Evolutionary conservation across 1,284 basidiomycete species (phyloP), one percentile per base, ranked within the genome.

Genomic region (Puccinia hordei): DNA sequence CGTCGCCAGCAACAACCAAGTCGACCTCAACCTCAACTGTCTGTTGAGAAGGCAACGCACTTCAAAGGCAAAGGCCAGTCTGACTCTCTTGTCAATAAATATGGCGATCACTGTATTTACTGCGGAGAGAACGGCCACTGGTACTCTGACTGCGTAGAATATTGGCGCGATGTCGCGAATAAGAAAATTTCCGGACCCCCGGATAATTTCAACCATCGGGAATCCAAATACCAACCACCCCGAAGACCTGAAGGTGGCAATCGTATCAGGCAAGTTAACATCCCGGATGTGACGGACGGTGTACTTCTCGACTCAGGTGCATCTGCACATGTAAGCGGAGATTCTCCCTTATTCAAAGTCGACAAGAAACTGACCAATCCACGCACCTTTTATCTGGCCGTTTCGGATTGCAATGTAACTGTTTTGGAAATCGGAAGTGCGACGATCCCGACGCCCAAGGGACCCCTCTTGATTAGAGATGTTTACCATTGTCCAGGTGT

Each of bases 1-100:
- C 9, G 9, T n/a, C 2, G 12, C 83, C 33, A 83, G 83, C 51
- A 83, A 82, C 44, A 84, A 84, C 35, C 85, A 84, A 59, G 85
- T 85, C 27, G 83, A 83, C 30, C 85, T 85, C 33, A 90, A 93
- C 1, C 85, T 90, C 8, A 12, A 19, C 9, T 55, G n/a, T 24
- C 61, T 6, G 9, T 65, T 19, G 41, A 65, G 2, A 65, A 65
- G 35, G 61, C 61, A 12, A 22, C 61, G 1, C 33, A 35, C 61
- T 65, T 13, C 61, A 35, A 44, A 30, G 61, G 61, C 10, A 65
- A 65, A 22, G 61, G 61, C 1, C 41, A 65, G 35, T 65, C 61
- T 44, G 33, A 65, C n/a, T 9, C 61, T 2, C 61, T 65, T 2
- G 9, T 65, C 22, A 44, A 65, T 5, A 9, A 22, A 6, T 24